These are phyloP conservation scores for Elasticomyces elasticus DNA, from an alignment of 495 filamentous ascomycete genomes.

Conservation along the genomic window DNA sequence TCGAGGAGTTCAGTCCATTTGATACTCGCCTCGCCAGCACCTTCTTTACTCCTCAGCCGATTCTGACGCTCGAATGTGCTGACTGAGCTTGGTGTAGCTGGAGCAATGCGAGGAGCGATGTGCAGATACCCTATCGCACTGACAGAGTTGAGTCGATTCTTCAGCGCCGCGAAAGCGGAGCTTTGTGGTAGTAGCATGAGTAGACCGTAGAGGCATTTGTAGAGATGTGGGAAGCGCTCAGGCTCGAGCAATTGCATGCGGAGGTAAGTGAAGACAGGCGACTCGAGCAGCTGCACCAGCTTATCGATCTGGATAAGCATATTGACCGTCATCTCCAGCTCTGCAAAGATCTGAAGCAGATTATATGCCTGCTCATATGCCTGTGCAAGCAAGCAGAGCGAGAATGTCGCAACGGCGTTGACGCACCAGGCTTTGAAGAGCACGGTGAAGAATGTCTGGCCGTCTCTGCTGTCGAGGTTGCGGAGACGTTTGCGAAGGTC, in stretches of 20 bases:
- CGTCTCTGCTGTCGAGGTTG: constrained; percentile 76
- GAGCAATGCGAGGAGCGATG: constrained; percentile 31
- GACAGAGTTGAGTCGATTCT: constrained; percentile 93
- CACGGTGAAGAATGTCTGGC: constrained; percentile 87
- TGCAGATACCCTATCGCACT: constrained; percentile 95
- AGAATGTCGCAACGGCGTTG: constrained; percentile 96
- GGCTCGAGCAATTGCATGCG: constrained; percentile 96
- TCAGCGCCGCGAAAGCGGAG: constrained; percentile 90
- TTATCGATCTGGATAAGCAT: constrained; percentile 99
- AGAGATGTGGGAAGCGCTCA: constrained; percentile 88
- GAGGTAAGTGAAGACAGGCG: constrained; percentile 95
- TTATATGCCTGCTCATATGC: constrained; percentile 98
- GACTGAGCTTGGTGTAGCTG: constrained; percentile 31
- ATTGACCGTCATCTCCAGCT: constrained; percentile 97
- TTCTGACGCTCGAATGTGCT: constrained; percentile 63
- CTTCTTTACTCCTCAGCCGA: constrained; percentile 68
- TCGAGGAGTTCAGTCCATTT: constrained; percentile 93
- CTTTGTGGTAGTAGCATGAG: constrained; percentile 97
- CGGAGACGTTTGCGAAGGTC: constrained; percentile 83
- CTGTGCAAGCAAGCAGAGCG: constrained; percentile 87
- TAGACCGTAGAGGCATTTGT: constrained; percentile 96
- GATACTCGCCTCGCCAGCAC: constrained; percentile 69
- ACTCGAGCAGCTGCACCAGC: constrained; percentile 92
- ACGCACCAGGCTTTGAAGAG: constrained; percentile 97
- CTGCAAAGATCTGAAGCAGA: constrained; percentile 90